Percentiles rank a stretch among this genome's conserved stretches.
Conservation (phyloP, 2,329 filamentous ascomycete genomes). For the Arthrobotrys megalospora region DNA sequence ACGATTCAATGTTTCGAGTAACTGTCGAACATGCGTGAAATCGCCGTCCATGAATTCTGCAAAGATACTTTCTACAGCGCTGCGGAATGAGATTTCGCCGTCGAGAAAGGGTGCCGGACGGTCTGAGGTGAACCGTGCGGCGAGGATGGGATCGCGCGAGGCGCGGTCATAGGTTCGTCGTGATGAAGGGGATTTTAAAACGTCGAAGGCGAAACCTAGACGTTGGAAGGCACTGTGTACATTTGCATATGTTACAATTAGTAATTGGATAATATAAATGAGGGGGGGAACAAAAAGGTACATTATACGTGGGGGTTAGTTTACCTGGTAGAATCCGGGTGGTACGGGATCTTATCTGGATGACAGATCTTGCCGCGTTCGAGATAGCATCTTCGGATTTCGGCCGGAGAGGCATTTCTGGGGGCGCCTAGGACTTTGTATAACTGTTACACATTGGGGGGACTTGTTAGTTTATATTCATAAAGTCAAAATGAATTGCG, state of each 20-base stretch:
- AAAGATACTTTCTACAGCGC: slow-evolving; percentile 67
- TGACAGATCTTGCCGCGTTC: slow-evolving; percentile 68
- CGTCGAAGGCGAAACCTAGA: slow-evolving; percentile 68
- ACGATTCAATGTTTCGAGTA: slow-evolving; percentile 66
- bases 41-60: slow-evolving; percentile 68
- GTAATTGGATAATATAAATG: not conserved
- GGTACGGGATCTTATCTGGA: slow-evolving; percentile 67
- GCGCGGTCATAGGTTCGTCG: slow-evolving; percentile 67
- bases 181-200: slow-evolving; percentile 67
- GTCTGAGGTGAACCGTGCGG: slow-evolving; percentile 64
- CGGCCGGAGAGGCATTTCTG: slow-evolving; percentile 65
- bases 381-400: slow-evolving; percentile 68
- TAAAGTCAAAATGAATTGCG: not conserved
- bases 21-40: slow-evolving; percentile 67
- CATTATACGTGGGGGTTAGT: not conserved
- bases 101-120: slow-evolving; percentile 65
- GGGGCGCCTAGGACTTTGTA: slow-evolving; percentile 67
- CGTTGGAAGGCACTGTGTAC: slow-evolving; percentile 67
- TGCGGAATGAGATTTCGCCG: slow-evolving; percentile 67
- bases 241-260: not conserved
- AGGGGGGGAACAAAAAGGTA: not conserved
- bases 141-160: slow-evolving; percentile 63
- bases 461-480: slow-evolving; percentile 3
- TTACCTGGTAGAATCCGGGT: slow-evolving; percentile 67
- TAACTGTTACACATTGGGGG: slow-evolving; percentile 36